A percentile compares a stretch with the other conserved stretches of the same genome.
phyloP scores from a whole-genome alignment of 2,329 filamentous ascomycete species.

The Talaromyces sp. region DNA sequence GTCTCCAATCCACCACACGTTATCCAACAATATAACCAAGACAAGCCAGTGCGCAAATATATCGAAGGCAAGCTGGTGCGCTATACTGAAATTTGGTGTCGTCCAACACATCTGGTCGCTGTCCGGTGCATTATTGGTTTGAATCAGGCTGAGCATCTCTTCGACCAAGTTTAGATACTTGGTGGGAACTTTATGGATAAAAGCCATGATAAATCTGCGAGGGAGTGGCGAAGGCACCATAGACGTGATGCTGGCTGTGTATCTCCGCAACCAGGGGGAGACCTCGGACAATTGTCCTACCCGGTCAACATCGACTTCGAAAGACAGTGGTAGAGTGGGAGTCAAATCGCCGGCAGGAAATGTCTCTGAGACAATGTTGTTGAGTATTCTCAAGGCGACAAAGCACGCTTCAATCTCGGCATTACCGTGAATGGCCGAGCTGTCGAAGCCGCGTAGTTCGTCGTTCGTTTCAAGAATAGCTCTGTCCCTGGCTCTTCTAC shows the following conservation, averaged over 20 bases:
- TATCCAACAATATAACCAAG: slow-evolving; percentile 29
- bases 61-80: slow-evolving; percentile 24
- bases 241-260: slow-evolving; percentile 36
- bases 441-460: background rate
- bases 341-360: slow-evolving; percentile 17
- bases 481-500: background rate
- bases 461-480: slow-evolving; percentile 1
- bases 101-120: slow-evolving; percentile 3
- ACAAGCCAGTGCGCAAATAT: slow-evolving; percentile 35
- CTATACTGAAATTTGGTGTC: slow-evolving; percentile 9
- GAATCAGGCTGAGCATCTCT: slow-evolving; percentile 24
- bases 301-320: slow-evolving; percentile 7
- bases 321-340: slow-evolving; percentile 1
- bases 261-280: slow-evolving; percentile 36
- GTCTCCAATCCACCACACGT: slow-evolving; percentile 35
- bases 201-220: slow-evolving; percentile 40
- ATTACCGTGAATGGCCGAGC: background rate
- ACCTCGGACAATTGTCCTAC: slow-evolving; percentile 23
- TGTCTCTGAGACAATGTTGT: slow-evolving; percentile 23
- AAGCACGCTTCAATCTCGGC: slow-evolving; percentile 20
- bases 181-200: slow-evolving; percentile 39
- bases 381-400: slow-evolving; percentile 22
- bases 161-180: slow-evolving; percentile 37
- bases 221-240: slow-evolving; percentile 32
- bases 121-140: background rate